Percentiles rank a stretch among this genome's conserved stretches.
phyloP scores from a whole-genome alignment of 2,329 filamentous ascomycete genomes.

The Cordyceps javanica region DNA sequence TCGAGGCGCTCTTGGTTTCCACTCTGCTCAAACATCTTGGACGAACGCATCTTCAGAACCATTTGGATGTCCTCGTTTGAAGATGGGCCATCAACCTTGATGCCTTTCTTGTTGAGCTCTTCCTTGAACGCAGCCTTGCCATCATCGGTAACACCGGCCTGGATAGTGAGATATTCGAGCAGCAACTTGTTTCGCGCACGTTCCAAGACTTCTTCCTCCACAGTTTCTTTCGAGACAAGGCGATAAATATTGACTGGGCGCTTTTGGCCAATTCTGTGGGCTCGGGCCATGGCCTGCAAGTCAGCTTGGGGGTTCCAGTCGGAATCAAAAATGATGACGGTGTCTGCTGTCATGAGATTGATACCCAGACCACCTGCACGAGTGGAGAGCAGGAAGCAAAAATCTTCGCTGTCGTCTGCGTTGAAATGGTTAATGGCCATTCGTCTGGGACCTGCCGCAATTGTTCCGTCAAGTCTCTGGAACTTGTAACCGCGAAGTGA shows the following conservation, averaged over 20 bases:
- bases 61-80: conserved; percentile 93
- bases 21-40: conserved; percentile 97
- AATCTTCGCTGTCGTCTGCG: conserved; percentile 90
- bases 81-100: conserved; percentile 71
- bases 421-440: conserved; percentile 99
- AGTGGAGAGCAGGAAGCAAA: conserved; percentile 92
- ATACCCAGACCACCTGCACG: conserved; percentile 96
- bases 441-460: conserved; percentile 77
- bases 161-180: conserved; percentile 94
- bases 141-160: conserved; percentile 93
- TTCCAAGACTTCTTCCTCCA: conserved; percentile 96
- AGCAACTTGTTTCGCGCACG: conserved; percentile 95
- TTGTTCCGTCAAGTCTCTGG: conserved; percentile 91
- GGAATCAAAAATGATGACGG: conserved; percentile 94
- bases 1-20: conserved; percentile 95
- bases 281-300: conserved; percentile 95
- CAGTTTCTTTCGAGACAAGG: conserved; percentile 94
- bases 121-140: conserved; percentile 72
- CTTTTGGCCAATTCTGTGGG: conserved; percentile 95
- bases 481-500: conserved; percentile 90
- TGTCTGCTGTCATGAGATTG: conserved; percentile 98
- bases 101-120: conserved; percentile 72
- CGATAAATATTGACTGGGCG: conserved; percentile 94
- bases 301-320: conserved; percentile 99
- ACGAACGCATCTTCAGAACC: conserved; percentile 95